Conservation (phyloP, 805 yeast species). For the Myxozyma kluyveri region DNA sequence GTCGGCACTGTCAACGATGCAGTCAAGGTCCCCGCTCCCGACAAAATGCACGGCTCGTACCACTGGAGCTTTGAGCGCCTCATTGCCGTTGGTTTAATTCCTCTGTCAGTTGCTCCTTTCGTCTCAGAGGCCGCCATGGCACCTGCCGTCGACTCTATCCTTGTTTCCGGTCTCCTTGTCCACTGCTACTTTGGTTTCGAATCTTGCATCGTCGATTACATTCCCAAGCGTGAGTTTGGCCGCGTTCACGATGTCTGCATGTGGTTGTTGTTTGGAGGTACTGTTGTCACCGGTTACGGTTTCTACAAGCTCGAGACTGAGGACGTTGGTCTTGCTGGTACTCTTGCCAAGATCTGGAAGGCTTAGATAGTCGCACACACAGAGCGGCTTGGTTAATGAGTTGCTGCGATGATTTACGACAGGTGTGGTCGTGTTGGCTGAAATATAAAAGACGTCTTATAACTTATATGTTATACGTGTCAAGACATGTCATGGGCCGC, state of each 20-base stretch:
- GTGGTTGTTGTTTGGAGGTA: slow-evolving; percentile 67
- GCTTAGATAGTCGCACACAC: slow-evolving; percentile 44
- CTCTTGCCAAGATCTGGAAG: slow-evolving; percentile 62
- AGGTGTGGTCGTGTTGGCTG: no score
- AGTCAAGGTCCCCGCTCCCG: slow-evolving; percentile 59
- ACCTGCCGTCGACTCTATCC: slow-evolving; percentile 68
- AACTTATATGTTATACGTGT: no score
- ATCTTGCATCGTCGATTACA: slow-evolving; percentile 88
- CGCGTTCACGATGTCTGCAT: slow-evolving; percentile 66
- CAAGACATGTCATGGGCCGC: no score
- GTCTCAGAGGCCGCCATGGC: slow-evolving; percentile 66
- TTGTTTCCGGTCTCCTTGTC: slow-evolving; percentile 62
- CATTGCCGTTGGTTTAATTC: slow-evolving; percentile 68
- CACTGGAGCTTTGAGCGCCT: slow-evolving; percentile 92
- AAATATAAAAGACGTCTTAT: no score
- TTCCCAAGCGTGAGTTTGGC: slow-evolving; percentile 84
- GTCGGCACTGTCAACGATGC: slow-evolving; percentile 95
- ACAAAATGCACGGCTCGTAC: slow-evolving; percentile 72
- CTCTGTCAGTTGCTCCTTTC: slow-evolving; percentile 72
- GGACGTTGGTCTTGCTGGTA: slow-evolving; percentile 71
- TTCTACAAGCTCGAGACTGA: slow-evolving; percentile 72
- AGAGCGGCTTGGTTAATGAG: background rate
- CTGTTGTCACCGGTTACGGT: slow-evolving; percentile 71
- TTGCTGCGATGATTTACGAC: background rate
- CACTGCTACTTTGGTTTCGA: slow-evolving; percentile 87